Evolutionary conservation across 2,329 filamentous ascomycete species (phyloP), one percentile per base, ranked within the genome.

Genomic region (Paramyrothecium sp.): DNA sequence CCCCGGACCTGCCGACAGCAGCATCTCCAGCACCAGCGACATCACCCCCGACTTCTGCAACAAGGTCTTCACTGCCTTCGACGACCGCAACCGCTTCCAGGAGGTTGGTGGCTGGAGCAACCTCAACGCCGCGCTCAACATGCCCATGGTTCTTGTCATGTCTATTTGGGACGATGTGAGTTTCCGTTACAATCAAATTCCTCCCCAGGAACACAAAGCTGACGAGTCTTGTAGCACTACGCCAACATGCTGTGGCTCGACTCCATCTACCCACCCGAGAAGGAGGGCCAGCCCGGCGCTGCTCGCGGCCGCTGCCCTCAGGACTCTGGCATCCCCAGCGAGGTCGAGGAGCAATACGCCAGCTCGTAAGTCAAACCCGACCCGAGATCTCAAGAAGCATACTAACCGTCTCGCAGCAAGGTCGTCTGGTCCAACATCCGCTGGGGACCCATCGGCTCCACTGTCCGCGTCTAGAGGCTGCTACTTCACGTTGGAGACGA

Each of bases 171-270:
- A 76, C 58, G 76, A 78, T 60, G 69, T 71, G 58, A 59, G 68
- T 65, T 17, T 17, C 23, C 33, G 11, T 46, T 34, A 7, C 38
- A 44, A 44, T 17, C n/a, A 44, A 7, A 17, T 7, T 16, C 38
- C 17, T 53, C 3, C 4, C 22, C 12, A 49, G 10, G 10, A 48
- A 11, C 16, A 4, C 13, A 53, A 20, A 81, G 79, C 60, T 54
- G 53, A 54, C 38, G 12, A n/a, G 53, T 21, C 17, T 16, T 22
- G 11, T 78, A 66, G 64, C 81, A 88, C 71, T 71, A 80, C 56
- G 74, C 82, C 66, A 80, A 87, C 73, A 90, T 90, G 86, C 81
- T 87, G 64, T 90, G 88, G 88, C 81, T 91, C 63, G 88, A 90
- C 76, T 82, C 81, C 59, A 80, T 73, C 67, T 87, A 81, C 75